Evolutionary conservation across 805 yeast genomes (phyloP), one percentile per base, ranked within the genome.

Genomic region (Cyberlindnera bimundalis): DNA sequence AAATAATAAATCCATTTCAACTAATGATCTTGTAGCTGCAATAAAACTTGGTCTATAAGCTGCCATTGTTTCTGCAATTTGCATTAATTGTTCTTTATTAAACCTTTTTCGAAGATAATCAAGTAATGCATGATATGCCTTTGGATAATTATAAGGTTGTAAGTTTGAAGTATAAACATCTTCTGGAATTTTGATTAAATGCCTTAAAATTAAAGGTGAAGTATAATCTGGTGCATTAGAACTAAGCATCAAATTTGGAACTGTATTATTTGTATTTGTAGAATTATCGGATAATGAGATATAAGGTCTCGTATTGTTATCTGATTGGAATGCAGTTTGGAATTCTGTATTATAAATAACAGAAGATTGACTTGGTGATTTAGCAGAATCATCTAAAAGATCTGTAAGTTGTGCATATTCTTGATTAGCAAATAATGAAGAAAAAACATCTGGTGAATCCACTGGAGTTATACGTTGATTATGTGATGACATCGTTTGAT

Each of bases 71-170:
- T 61, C 60, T 8, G 72, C 71, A 43, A 70, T 65, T 43, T 80
- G 76, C 44, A 88, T 83, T 45, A 91, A 69, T 62, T 81, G 80
- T 13, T 73, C 73, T 50, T 79, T 78, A 35, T 79, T 75, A 60
- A 91, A 89, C 38, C 98, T 65, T 28, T 74, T 67, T 42, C 84
- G 70, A 42, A 91, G 67, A 58, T 89, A 90, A n/a, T 80, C 74
- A 53, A 87, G 74, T 30, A 91, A 70, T 33, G 81, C 79, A 62
- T 88, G 96, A 60, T 84, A 91, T 3, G 96, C 96, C n/a, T 86
- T 83, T 1, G 96, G 91, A 55, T 93, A 91, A n/a, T 90, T 77
- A 56, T 84, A 91, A 1, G 98, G 96, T 33, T 69, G 73, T 10
- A 68, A 72, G n/a, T 88, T 84, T 29, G 78, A 70, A 9, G 81